phyloP scores from a whole-genome alignment of 2,329 filamentous ascomycete genomes.

The Ophiostoma quercus region DNA sequence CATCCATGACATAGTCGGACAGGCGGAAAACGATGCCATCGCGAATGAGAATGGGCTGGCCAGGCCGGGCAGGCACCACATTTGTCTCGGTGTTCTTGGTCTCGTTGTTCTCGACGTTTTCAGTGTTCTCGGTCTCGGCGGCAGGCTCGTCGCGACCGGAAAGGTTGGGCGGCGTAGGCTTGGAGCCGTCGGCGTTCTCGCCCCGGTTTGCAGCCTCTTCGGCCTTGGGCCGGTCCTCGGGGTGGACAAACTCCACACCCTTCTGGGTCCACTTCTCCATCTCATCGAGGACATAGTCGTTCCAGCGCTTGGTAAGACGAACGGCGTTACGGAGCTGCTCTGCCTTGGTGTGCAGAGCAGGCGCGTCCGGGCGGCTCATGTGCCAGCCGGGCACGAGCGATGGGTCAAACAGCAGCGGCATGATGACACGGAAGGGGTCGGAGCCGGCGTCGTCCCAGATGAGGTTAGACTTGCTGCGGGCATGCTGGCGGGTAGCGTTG shows the following conservation, averaged over 20 bases:
- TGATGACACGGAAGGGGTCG: slow-evolving; percentile 44
- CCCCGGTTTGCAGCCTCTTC: background rate
- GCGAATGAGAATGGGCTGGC: slow-evolving; percentile 14
- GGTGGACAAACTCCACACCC: slow-evolving; percentile 22
- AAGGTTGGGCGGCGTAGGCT: background rate
- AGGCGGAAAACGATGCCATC: slow-evolving; percentile 28
- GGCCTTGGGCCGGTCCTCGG: slow-evolving; percentile 1
- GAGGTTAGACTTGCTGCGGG: slow-evolving; percentile 26
- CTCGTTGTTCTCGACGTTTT: slow-evolving; percentile 22
- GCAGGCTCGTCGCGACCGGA: slow-evolving; percentile 12
- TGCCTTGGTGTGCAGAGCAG: slow-evolving; percentile 43
- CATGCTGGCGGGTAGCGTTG: slow-evolving; percentile 17
- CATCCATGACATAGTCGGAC: slow-evolving; percentile 42
- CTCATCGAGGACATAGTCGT: slow-evolving; percentile 39
- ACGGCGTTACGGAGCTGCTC: slow-evolving; percentile 53
- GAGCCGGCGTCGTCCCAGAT: slow-evolving; percentile 28
- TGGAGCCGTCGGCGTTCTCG: background rate
- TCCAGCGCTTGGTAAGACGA: slow-evolving; percentile 48
- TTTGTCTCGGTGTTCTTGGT: slow-evolving; percentile 23
- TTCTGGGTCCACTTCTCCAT: slow-evolving; percentile 43
- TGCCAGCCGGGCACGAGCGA: slow-evolving; percentile 52
- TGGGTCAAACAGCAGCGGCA: slow-evolving; percentile 50
- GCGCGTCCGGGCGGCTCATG: slow-evolving; percentile 39
- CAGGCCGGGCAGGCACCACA: background rate
- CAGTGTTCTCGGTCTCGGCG: slow-evolving; percentile 5